Conservation (phyloP, 768 basidiomycete genomes). For the Heimioporus sp. region DNA sequence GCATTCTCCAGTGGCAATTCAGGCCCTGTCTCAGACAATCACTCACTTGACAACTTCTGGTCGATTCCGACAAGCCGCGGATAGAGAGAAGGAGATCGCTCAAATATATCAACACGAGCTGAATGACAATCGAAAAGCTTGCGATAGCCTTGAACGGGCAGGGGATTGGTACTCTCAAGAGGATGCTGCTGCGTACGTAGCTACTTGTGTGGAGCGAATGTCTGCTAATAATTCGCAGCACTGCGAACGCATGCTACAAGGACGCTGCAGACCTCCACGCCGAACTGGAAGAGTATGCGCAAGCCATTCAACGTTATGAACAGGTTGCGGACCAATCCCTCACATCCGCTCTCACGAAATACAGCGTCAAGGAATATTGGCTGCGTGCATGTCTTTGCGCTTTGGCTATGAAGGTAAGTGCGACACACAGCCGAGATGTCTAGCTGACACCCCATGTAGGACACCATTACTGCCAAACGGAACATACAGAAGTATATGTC, state of each 20-base stretch:
- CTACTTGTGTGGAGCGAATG: not conserved
- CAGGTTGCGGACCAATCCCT: constrained; percentile 86
- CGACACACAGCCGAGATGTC: not conserved
- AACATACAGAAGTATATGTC: constrained; percentile 74
- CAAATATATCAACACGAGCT: constrained; percentile 87
- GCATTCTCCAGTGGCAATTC: constrained; percentile 70
- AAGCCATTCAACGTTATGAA: constrained; percentile 87
- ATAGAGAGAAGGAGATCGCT: constrained; percentile 96
- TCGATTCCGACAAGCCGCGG: constrained; percentile 95
- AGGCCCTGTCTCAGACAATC: constrained; percentile 83
- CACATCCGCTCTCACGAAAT: constrained; percentile 84
- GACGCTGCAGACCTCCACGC: constrained; percentile 95
- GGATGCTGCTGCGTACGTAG: constrained; percentile 88
- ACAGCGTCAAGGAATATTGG: constrained; percentile 99
- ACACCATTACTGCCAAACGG: constrained; percentile 77
- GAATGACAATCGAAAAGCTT: constrained; percentile 78
- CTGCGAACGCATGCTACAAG: constrained; percentile 94
- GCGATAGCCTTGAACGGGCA: constrained; percentile 88
- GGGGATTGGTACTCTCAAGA: constrained; percentile 98
- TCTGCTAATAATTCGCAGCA: constrained; percentile 47
- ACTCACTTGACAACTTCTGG: constrained; percentile 78
- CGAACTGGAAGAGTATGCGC: constrained; percentile 79
- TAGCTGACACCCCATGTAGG: constrained; percentile 45
- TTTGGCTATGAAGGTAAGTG: constrained; percentile 78
- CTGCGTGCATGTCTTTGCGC: constrained; percentile 83